Evolutionary conservation across 495 filamentous ascomycete genomes (phyloP).

Genomic region (Xylaria curta): DNA sequence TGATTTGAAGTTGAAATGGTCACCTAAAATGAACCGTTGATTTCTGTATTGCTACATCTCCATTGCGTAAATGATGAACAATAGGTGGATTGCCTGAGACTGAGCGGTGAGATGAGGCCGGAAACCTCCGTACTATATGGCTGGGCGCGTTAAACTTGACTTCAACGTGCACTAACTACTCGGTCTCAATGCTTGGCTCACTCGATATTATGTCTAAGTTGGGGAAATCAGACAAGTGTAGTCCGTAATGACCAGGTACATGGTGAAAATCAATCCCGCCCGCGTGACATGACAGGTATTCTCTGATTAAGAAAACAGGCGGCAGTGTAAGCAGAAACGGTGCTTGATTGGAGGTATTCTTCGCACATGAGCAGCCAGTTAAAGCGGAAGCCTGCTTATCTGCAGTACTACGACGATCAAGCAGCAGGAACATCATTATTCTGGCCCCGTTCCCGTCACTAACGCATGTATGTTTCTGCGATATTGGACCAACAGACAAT

Average conservation of each 20-base stretch:
- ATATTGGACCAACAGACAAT: background rate
- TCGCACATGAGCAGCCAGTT: constrained; percentile 1
- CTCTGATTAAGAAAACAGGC: background rate
- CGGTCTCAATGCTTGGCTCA: background rate
- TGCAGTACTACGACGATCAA: constrained; percentile 20
- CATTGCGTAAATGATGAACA: background rate
- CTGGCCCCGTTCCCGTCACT: constrained; percentile 2
- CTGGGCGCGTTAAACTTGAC: background rate
- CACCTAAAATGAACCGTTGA: background rate
- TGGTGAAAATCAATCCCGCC: background rate
- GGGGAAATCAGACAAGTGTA: background rate
- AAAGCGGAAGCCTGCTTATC: background rate
- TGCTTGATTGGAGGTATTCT: constrained; percentile 5
- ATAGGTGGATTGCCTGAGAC: background rate
- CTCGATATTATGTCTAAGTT: background rate
- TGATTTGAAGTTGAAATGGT: background rate
- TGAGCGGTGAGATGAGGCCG: background rate
- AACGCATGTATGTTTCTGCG: background rate
- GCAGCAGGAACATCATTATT: background rate
- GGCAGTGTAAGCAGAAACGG: background rate
- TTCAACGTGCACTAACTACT: background rate
- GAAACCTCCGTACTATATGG: background rate
- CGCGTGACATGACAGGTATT: background rate
- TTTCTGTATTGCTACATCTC: background rate
- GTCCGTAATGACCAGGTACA: background rate